These are phyloP conservation scores for Arthrobotrys entomopaga DNA, from an alignment of 2,329 filamentous ascomycete species.

Conservation along the genomic window DNA sequence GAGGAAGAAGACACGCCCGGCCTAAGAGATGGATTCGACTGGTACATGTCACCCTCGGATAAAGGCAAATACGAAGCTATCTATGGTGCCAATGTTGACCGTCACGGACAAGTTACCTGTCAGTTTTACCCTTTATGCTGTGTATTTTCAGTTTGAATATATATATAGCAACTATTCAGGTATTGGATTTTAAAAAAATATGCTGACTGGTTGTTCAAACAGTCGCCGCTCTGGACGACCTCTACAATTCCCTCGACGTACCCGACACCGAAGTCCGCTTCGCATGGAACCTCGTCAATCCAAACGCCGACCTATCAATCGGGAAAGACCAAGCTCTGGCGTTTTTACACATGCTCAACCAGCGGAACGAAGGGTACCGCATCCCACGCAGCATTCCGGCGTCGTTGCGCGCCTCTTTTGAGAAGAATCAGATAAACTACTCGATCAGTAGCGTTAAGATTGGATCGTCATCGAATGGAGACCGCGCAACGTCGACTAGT, in stretches of 20 bases:
- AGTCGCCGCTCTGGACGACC: constrained; percentile 81
- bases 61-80: constrained; percentile 97
- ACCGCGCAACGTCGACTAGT: constrained; percentile 69
- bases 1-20: constrained; percentile 80
- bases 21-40: constrained; percentile 96
- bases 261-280: constrained; percentile 67
- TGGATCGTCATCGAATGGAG: constrained; percentile 75
- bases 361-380: constrained; percentile 92
- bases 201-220: constrained; percentile 21
- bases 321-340: constrained; percentile 94
- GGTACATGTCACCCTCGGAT: constrained; percentile 96
- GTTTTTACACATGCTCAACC: constrained; percentile 96
- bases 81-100: constrained; percentile 89
- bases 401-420: constrained; percentile 88
- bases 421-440: constrained; percentile 96
- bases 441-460: constrained; percentile 69
- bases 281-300: constrained; percentile 84
- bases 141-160: background rate
- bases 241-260: constrained; percentile 77
- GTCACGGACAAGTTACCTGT: constrained; percentile 85
- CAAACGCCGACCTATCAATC: constrained; percentile 80
- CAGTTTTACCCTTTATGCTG: constrained; percentile 60
- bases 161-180: constrained; percentile 7
- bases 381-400: constrained; percentile 92
- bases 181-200: background rate